Evolutionary conservation across 352 stramenopile species (phyloP).

Genomic region (Globisporangium paroecandrum): DNA sequence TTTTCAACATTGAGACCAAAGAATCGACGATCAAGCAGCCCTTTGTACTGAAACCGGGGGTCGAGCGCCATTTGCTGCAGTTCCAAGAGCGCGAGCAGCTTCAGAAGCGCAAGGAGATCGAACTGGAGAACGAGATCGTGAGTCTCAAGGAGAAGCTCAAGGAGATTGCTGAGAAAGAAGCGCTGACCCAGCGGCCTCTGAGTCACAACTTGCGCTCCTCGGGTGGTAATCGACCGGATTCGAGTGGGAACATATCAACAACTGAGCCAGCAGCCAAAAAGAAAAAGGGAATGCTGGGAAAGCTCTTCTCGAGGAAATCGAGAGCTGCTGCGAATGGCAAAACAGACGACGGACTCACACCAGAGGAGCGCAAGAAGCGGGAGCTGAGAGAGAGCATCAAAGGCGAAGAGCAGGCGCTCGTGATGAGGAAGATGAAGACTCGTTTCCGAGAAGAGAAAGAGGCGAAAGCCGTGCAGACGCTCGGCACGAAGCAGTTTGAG

Average conservation of each 20-base stretch:
- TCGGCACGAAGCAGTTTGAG: constrained; percentile 52
- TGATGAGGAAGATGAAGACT: constrained; percentile 34
- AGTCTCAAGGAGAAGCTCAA: constrained; percentile 61
- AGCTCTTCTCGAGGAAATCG: constrained; percentile 21
- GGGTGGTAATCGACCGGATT: neutral
- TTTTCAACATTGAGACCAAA: constrained; percentile 80
- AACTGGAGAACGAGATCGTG: constrained; percentile 63
- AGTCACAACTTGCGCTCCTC: constrained; percentile 15
- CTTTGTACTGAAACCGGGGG: constrained; percentile 44
- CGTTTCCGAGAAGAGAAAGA: constrained; percentile 35
- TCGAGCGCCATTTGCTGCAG: constrained; percentile 51
- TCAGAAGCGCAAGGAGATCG: constrained; percentile 45
- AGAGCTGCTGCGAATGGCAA: neutral
- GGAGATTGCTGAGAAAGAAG: constrained; percentile 39
- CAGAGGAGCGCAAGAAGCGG: constrained; percentile 36
- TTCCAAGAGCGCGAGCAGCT: constrained; percentile 53
- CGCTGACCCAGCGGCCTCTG: constrained; percentile 20
- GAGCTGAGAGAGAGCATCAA: constrained; percentile 29
- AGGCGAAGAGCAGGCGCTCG: constrained; percentile 22
- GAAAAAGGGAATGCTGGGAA: constrained; percentile 24
- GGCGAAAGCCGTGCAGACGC: constrained; percentile 21
- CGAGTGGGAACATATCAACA: neutral
- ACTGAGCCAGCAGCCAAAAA: constrained; percentile 16
- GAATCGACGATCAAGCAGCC: constrained; percentile 56
- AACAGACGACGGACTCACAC: constrained; percentile 17